Evolutionary conservation across 2,329 filamentous ascomycete genomes (phyloP).

Genomic region (Pyrenophora teres): DNA sequence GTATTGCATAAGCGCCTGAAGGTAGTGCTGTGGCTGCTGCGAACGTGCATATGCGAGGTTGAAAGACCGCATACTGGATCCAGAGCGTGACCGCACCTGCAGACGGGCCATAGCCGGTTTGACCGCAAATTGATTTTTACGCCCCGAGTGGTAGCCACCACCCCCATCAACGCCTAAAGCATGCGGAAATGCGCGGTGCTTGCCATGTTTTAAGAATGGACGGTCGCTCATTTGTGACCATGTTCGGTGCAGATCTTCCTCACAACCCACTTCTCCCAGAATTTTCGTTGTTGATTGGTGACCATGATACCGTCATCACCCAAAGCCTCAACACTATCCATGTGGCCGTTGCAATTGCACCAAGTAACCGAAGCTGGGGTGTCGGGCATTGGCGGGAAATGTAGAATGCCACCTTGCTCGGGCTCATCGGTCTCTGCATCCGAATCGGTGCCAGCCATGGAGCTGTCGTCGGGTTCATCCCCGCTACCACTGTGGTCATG

Average conservation of each 20-base stretch:
- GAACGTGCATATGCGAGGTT: conserved; percentile 19
- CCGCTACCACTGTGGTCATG: conserved; percentile 35
- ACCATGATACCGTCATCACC: conserved; percentile 56
- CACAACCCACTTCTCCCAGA: conserved; percentile 62
- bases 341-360: conserved; percentile 52
- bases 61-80: conserved; percentile 17
- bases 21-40: conserved; percentile 19
- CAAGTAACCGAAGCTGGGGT: conserved; percentile 53
- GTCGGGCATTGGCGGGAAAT: conserved; percentile 53
- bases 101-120: conserved; percentile 2
- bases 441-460: conserved; percentile 41
- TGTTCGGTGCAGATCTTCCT: conserved; percentile 52
- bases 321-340: conserved; percentile 52
- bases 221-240: conserved; percentile 39
- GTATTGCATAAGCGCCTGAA: conserved; percentile 29
- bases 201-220: not conserved
- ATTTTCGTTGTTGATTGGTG: conserved; percentile 56
- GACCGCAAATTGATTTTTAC: conserved; percentile 7
- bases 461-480: conserved; percentile 41
- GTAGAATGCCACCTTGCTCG: conserved; percentile 49
- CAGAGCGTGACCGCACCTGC: conserved; percentile 19
- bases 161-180: conserved; percentile 4
- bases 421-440: conserved; percentile 45
- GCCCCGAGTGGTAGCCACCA: not conserved
- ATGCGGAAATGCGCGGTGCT: not conserved